Evolutionary conservation across 2,329 filamentous ascomycete genomes (phyloP).

Genomic region (Macrophomina tecta): DNA sequence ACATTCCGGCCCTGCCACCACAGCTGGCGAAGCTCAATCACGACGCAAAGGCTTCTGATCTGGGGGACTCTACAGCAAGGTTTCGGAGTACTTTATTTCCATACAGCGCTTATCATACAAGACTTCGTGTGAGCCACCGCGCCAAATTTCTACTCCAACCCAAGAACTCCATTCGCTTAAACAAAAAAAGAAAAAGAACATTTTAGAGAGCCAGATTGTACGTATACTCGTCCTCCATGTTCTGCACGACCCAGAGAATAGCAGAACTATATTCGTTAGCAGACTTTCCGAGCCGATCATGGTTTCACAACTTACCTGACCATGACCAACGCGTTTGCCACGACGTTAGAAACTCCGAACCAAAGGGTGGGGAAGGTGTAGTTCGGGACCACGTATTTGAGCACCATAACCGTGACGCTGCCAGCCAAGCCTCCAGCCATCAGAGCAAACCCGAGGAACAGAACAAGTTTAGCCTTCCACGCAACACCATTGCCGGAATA

Average conservation of each 20-base stretch:
- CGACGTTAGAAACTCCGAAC: slow-evolving; percentile 70
- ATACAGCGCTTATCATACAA: slow-evolving; percentile 7
- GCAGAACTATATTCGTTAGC: slow-evolving; percentile 57
- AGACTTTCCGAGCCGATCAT: slow-evolving; percentile 3
- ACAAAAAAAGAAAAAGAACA: no score
- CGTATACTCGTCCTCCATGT: slow-evolving; percentile 75
- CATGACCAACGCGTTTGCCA: slow-evolving; percentile 70
- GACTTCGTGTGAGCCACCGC: background rate
- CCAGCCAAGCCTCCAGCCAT: slow-evolving; percentile 72
- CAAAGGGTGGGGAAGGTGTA: slow-evolving; percentile 68
- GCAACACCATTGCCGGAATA: slow-evolving; percentile 70
- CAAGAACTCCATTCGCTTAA: background rate
- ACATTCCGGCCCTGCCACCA: no score
- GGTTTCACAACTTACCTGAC: slow-evolving; percentile 60
- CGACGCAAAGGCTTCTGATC: no score
- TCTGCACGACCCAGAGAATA: slow-evolving; percentile 73
- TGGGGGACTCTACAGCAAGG: no score
- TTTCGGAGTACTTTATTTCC: background rate
- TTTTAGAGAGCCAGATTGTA: slow-evolving; percentile 68
- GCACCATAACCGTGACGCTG: slow-evolving; percentile 69
- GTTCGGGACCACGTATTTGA: slow-evolving; percentile 69
- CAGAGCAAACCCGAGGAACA: slow-evolving; percentile 73
- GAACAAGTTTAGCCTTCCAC: slow-evolving; percentile 72
- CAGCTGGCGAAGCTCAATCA: no score
- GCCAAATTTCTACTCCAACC: slow-evolving; percentile 9